Evolutionary conservation across 2,329 filamentous ascomycete genomes (phyloP).

Genomic region (Trichoderma harzianum): DNA sequence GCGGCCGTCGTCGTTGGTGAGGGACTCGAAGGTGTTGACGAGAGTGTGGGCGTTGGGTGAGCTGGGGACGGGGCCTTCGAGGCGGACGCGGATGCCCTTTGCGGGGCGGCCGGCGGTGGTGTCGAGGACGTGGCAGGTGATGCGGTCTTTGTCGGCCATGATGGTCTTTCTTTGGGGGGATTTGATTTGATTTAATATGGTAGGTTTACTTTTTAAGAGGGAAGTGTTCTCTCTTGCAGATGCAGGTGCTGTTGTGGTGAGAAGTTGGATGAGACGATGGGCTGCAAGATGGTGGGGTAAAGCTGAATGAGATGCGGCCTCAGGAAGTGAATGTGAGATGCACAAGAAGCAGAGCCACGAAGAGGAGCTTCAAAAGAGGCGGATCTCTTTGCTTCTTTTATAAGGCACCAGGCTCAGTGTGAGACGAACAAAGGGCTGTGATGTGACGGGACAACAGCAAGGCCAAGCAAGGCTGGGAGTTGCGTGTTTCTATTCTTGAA

Average conservation of each 20-base stretch:
- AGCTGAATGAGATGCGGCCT: background rate
- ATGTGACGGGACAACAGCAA: background rate
- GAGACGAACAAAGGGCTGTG: background rate
- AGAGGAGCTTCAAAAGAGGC: background rate
- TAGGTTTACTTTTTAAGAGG: background rate
- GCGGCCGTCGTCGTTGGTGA: slow-evolving; percentile 73
- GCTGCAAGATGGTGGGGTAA: background rate
- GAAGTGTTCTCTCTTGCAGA: background rate
- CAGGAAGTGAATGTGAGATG: background rate
- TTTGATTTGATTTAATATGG: background rate
- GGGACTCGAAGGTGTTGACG: slow-evolving; percentile 57
- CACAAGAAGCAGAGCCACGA: background rate
- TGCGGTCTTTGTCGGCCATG: slow-evolving; percentile 53
- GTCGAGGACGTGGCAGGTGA: slow-evolving; percentile 86
- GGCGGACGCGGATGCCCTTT: slow-evolving; percentile 61
- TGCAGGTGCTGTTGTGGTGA: background rate
- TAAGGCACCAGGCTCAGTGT: background rate
- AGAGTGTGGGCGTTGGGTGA: slow-evolving; percentile 25
- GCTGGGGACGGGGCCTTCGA: slow-evolving; percentile 44
- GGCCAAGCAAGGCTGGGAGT: background rate
- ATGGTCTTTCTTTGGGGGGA: background rate
- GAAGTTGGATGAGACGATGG: background rate
- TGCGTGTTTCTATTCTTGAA: background rate
- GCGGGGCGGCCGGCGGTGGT: slow-evolving; percentile 71
- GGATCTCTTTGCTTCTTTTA: background rate